Conservation (phyloP, 441 rosid species). For the Theobroma grandiflorum region DNA sequence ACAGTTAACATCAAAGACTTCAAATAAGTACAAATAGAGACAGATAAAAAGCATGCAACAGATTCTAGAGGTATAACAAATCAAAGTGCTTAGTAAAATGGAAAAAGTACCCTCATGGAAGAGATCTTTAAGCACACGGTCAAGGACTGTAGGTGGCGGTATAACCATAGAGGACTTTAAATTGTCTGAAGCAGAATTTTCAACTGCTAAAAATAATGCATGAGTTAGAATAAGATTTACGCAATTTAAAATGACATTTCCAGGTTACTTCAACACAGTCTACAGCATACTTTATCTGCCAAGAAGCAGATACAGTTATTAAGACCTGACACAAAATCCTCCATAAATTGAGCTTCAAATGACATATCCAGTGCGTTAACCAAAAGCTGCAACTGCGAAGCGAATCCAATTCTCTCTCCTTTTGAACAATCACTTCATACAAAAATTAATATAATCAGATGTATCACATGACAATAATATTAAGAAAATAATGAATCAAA, state of each 20-base stretch:
- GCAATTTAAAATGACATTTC: slow-evolving; percentile 8
- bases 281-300: slow-evolving; percentile 16
- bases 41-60: slow-evolving; percentile 18
- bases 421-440: slow-evolving; percentile 62
- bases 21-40: not conserved
- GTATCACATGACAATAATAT: slow-evolving; percentile 27
- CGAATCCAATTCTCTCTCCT: slow-evolving; percentile 74
- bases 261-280: slow-evolving; percentile 12
- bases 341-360: slow-evolving; percentile 86
- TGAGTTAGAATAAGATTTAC: not conserved
- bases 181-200: slow-evolving; percentile 71
- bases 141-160: slow-evolving; percentile 90
- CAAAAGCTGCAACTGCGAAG: slow-evolving; percentile 85
- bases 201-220: slow-evolving; percentile 57
- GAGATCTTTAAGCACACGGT: slow-evolving; percentile 94
- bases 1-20: slow-evolving; percentile 8
- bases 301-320: slow-evolving; percentile 31
- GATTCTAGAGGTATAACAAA: slow-evolving; percentile 3
- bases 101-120: slow-evolving; percentile 73
- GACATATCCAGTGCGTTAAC: slow-evolving; percentile 79
- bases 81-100: not conserved
- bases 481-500: slow-evolving; percentile 28
- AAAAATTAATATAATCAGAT: slow-evolving; percentile 24
- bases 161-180: slow-evolving; percentile 77
- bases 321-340: slow-evolving; percentile 96